These are phyloP conservation scores for Penstemon newberryi DNA, from an alignment of 257 asterid species.

Conservation along the genomic window DNA sequence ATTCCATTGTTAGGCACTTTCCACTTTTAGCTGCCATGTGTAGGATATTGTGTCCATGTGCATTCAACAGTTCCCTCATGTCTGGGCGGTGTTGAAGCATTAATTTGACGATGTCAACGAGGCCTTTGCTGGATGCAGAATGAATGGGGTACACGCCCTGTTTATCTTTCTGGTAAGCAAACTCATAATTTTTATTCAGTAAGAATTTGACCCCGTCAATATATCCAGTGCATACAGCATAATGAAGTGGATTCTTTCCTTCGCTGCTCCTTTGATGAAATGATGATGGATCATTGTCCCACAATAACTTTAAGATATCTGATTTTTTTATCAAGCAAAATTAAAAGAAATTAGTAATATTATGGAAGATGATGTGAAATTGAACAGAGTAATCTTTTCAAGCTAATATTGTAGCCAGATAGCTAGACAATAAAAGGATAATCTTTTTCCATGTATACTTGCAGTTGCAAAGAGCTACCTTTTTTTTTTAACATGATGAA, in stretches of 20 bases:
- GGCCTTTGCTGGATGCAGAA: conserved; percentile 44
- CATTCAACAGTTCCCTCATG: conserved; percentile 41
- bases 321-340: conserved; percentile 1
- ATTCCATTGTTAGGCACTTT: conserved; percentile 33
- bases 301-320: conserved; percentile 40
- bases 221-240: conserved; percentile 40
- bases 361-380: background rate
- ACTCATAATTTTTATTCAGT: conserved; percentile 32
- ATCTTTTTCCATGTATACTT: background rate
- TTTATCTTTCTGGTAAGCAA: conserved; percentile 45
- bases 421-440: conserved; percentile 1
- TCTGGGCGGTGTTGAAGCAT: conserved; percentile 52
- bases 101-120: conserved; percentile 28
- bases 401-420: background rate
- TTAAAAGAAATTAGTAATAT: background rate
- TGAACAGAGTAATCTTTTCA: conserved; percentile 8
- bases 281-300: conserved; percentile 42
- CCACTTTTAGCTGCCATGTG: conserved; percentile 53
- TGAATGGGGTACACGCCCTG: conserved; percentile 45
- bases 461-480: background rate
- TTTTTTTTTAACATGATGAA: no score
- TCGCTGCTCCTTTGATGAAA: conserved; percentile 37
- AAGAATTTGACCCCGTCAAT: conserved; percentile 39
- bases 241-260: conserved; percentile 49
- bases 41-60: conserved; percentile 45